These are phyloP conservation scores for Mycena galericulata DNA, from an alignment of 768 basidiomycete genomes.

Conservation along the genomic window DNA sequence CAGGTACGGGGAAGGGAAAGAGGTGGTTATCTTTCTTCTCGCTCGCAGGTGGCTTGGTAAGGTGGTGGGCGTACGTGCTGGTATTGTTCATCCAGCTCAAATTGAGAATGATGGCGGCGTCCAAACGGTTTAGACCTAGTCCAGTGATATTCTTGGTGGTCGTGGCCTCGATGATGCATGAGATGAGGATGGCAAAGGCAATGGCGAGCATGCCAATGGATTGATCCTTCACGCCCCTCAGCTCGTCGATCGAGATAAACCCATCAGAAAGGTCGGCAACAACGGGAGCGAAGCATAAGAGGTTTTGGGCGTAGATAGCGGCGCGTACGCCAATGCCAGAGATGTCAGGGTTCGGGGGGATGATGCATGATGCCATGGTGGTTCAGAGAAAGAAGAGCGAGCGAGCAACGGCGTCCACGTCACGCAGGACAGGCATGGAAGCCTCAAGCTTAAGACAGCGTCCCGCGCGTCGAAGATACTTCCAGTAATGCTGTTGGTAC, in stretches of 20 bases:
- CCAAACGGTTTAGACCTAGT: neutral
- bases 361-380: constrained; percentile 20
- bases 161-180: neutral
- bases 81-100: too few species aligned
- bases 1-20: neutral
- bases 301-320: constrained; percentile 15
- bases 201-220: constrained; percentile 18
- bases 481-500: too few species aligned
- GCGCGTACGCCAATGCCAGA: too few species aligned
- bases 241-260: neutral
- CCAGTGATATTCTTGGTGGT: too few species aligned
- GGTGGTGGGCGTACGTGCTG: neutral
- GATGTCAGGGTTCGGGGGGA: constrained; percentile 3
- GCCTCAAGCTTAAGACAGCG: too few species aligned
- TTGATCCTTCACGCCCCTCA: constrained; percentile 15
- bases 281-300: constrained; percentile 14
- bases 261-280: constrained; percentile 10
- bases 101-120: constrained; percentile 13
- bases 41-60: neutral
- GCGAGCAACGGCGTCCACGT: too few species aligned
- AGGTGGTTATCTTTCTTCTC: neutral
- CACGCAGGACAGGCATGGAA: too few species aligned
- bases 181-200: constrained; percentile 16
- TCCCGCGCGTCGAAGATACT: too few species aligned
- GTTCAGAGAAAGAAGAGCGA: too few species aligned